These are phyloP conservation scores for Beauveria sp. DNA, from an alignment of 2,329 filamentous ascomycete species.

Conservation along the genomic window DNA sequence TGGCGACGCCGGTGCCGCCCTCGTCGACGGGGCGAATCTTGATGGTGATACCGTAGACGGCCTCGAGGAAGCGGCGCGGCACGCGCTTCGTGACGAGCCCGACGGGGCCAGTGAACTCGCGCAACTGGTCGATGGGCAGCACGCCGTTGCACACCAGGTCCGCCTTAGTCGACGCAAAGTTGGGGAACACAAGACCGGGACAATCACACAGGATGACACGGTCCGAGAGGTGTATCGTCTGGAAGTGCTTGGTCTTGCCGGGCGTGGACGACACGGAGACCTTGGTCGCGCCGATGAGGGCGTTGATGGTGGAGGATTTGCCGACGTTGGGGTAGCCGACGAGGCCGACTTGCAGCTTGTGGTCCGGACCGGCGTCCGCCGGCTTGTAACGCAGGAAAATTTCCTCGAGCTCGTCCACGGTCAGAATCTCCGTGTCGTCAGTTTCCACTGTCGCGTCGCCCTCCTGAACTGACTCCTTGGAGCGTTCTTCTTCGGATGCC, in stretches of 20 bases:
- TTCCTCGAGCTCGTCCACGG: slow-evolving; percentile 84
- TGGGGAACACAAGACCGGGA: slow-evolving; percentile 95
- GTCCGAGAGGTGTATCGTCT: slow-evolving; percentile 90
- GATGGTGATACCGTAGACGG: slow-evolving; percentile 89
- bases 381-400: slow-evolving; percentile 73
- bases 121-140: slow-evolving; percentile 89
- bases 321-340: slow-evolving; percentile 98
- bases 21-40: slow-evolving; percentile 74
- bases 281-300: slow-evolving; percentile 96
- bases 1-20: slow-evolving; percentile 82
- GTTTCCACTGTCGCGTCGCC: slow-evolving; percentile 29
- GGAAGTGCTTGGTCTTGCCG: slow-evolving; percentile 98
- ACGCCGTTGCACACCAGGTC: slow-evolving; percentile 94
- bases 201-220: slow-evolving; percentile 93
- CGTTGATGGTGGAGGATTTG: slow-evolving; percentile 99
- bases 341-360: slow-evolving; percentile 81
- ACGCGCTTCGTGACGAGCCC: slow-evolving; percentile 78
- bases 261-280: slow-evolving; percentile 96
- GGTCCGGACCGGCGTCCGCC: slow-evolving; percentile 39
- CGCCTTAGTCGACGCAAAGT: slow-evolving; percentile 93
- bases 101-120: slow-evolving; percentile 84
- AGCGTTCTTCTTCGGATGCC: slow-evolving; percentile 17
- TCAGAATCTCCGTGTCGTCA: slow-evolving; percentile 71
- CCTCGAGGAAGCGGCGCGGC: slow-evolving; percentile 82
- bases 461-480: slow-evolving; percentile 17